Base-by-base conservation (phyloP, 768 basidiomycete species). In the Agaricus subrufescens region DNA sequence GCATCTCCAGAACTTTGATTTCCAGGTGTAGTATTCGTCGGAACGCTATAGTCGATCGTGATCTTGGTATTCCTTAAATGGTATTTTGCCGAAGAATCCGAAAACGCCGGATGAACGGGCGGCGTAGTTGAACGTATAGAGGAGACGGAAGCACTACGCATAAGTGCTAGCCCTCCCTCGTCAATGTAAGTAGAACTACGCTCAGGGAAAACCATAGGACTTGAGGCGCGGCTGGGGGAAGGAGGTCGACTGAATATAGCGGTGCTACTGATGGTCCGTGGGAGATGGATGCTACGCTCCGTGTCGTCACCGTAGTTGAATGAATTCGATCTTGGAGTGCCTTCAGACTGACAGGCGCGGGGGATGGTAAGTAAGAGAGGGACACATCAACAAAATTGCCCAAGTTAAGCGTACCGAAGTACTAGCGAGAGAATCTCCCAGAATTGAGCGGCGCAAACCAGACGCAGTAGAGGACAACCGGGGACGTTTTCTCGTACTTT, bases 31-130 rank as follows among this genome's bases (percentile, higher is more conserved):
- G 45, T 39, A 45, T 54, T 44, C 37, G 65, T 58, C 10, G 68
- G 65, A 26, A 63, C 57, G 40, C 69, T 67, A 49, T 66, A 74
- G 52, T 73, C 72, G 46, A 74, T 65, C 1, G 66, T 60, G 26
- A 70, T 59, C 53, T 69, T 72, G 19, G 69, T 64, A 49, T 70
- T 67, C 57, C 70, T 67, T 29, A 74, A 67, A 52, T 68, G 57
- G 52, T 67, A 62, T 50, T 66, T 67, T 19, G 72, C 67, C 19
- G 74, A 75, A 42, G 66, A 66, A 37, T 70, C 67, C n/a, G 71
- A 69, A 52, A 69, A 70, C 14, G 65, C 61, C 45, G 69, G 66
- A 12, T 62, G 54, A 8, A 58, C 39, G 1, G 67, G 58, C 19
- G 66, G 56, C 4, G 61, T 25, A 11, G 46, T 29, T 12, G 58